These are phyloP conservation scores for Vitis rotundifolia DNA, from an alignment of 164 flowering plant genomes.

Conservation along the genomic window DNA sequence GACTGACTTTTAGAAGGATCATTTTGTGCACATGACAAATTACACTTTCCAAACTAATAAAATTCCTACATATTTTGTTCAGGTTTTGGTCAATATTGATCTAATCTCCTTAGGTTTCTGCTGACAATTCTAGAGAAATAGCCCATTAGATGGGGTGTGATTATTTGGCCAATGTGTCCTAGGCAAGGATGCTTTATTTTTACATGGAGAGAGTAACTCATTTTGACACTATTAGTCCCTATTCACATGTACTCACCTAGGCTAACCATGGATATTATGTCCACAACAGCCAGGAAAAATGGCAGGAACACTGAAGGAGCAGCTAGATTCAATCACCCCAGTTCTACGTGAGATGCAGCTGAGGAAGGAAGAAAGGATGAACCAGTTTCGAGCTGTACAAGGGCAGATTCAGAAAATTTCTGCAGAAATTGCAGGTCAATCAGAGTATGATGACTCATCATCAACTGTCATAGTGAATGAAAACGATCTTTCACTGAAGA, in stretches of 20 bases:
- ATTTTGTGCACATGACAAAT: no score
- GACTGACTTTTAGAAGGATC: no score
- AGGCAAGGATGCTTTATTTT: no score
- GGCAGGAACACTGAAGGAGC: conserved; percentile 78
- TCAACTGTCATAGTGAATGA: conserved; percentile 50
- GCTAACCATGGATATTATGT: conserved; percentile 2
- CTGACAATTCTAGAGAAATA: no score
- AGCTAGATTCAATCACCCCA: conserved; percentile 81
- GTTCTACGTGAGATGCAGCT: conserved; percentile 77
- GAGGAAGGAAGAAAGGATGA: conserved; percentile 73
- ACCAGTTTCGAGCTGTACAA: conserved; percentile 70
- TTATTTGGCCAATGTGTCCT: no score
- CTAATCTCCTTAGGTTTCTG: no score
- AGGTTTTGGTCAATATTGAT: no score
- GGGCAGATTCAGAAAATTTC: conserved; percentile 71
- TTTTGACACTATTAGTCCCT: background rate
- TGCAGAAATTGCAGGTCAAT: conserved; percentile 75
- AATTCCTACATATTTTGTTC: no score
- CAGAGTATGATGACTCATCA: conserved; percentile 41
- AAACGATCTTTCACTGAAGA: conserved; percentile 80
- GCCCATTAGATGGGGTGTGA: no score
- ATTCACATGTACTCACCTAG: background rate
- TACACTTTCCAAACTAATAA: no score
- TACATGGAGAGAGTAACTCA: background rate
- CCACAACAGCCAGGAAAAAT: conserved; percentile 73